phyloP scores from a whole-genome alignment of 2,329 filamentous ascomycete species.

The Westerdykella ornata region DNA sequence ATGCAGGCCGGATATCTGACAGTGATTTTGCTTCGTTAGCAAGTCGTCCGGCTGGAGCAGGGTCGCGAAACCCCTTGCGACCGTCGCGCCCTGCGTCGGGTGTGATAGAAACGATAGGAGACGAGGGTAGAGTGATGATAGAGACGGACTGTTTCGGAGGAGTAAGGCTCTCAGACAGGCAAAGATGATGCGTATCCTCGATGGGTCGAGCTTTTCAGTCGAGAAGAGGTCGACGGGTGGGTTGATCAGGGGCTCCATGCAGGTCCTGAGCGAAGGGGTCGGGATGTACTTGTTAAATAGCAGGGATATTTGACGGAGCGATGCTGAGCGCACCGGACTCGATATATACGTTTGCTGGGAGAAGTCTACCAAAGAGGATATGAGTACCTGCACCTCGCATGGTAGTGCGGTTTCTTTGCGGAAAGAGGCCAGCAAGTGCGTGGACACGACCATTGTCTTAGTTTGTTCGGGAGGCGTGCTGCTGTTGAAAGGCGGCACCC shows the following conservation, averaged over 20 bases:
- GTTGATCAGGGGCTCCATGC: constrained; percentile 36
- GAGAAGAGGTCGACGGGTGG: constrained; percentile 28
- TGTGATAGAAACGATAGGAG: constrained; percentile 48
- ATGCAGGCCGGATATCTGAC: constrained; percentile 54
- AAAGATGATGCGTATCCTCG: constrained; percentile 51
- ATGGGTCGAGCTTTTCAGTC: constrained; percentile 28
- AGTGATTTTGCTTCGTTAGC: constrained; percentile 55
- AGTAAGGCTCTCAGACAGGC: constrained; percentile 56
- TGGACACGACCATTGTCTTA: constrained; percentile 51
- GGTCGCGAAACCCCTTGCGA: constrained; percentile 53
- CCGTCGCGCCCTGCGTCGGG: constrained; percentile 43
- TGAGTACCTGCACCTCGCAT: constrained; percentile 25
- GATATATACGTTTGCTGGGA: constrained; percentile 25
- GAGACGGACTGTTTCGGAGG: constrained; percentile 47
- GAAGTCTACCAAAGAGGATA: constrained; percentile 36
- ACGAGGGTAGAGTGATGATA: constrained; percentile 38
- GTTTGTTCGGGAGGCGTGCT: constrained; percentile 30
- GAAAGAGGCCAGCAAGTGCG: constrained; percentile 50
- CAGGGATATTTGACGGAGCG: constrained; percentile 41
- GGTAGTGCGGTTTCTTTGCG: constrained; percentile 32
- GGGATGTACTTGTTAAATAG: constrained; percentile 46
- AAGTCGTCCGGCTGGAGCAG: constrained; percentile 57
- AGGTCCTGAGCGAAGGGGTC: constrained; percentile 35
- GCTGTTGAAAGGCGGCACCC: constrained; percentile 28
- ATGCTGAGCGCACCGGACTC: constrained; percentile 25